A percentile compares a stretch with the other conserved stretches of the same genome.
phyloP scores from a whole-genome alignment of 2,329 filamentous ascomycete genomes.

The Fusarium tricinctum region DNA sequence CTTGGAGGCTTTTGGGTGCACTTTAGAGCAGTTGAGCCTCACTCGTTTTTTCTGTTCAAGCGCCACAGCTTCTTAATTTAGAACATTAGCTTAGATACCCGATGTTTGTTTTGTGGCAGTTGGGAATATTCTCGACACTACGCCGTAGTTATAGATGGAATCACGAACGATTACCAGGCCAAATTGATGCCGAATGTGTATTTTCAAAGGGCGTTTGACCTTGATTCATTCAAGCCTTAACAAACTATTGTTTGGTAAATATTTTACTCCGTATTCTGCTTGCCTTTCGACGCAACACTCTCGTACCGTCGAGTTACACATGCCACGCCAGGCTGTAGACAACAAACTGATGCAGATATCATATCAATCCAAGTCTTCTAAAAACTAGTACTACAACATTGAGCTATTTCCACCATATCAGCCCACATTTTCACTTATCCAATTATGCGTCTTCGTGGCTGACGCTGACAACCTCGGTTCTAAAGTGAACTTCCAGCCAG shows the following conservation, averaged over 20 bases:
- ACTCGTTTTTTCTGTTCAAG: conserved; percentile 13
- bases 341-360: background rate
- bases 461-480: conserved; percentile 10
- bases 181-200: background rate
- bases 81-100: conserved; percentile 23
- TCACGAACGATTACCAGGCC: background rate
- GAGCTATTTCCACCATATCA: background rate
- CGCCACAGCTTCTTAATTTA: conserved; percentile 43
- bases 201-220: background rate
- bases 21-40: conserved; percentile 34
- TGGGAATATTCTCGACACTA: background rate
- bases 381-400: background rate
- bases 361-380: background rate
- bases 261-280: background rate
- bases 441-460: conserved; percentile 27
- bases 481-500: conserved; percentile 3
- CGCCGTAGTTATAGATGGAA: background rate
- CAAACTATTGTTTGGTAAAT: too few species aligned
- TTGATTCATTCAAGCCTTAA: background rate
- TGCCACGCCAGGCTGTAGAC: background rate
- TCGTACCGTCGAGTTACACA: conserved; percentile 19
- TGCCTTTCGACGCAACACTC: background rate
- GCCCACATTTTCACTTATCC: conserved; percentile 6
- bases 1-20: conserved; percentile 14
- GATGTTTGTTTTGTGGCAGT: conserved; percentile 17